Evolutionary conservation across 345 rosid species (phyloP).

Genomic region (Sonneratia caseolaris): DNA sequence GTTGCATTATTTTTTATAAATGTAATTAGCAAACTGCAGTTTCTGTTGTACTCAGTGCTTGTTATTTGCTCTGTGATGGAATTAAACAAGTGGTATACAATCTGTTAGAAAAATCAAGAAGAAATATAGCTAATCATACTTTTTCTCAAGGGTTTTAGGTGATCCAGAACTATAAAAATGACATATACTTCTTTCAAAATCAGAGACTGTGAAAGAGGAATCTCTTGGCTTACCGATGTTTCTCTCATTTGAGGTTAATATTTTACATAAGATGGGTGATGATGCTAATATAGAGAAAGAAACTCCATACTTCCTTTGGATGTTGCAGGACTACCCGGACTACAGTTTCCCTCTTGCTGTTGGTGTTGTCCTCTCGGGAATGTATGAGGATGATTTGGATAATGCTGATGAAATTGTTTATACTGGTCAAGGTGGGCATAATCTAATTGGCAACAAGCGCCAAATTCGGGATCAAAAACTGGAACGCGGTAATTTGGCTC

Average conservation of each 20-base stretch:
- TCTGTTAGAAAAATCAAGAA: neutral
- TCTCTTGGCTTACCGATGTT: neutral
- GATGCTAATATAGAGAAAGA: neutral
- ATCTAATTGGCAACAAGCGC: slow-evolving; percentile 75
- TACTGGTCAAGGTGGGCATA: slow-evolving; percentile 94
- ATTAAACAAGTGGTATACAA: neutral
- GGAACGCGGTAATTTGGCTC: slow-evolving; percentile 77
- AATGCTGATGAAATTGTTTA: slow-evolving; percentile 79
- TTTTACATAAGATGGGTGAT: neutral
- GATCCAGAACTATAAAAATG: too few relatives aligned
- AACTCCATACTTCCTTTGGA: neutral
- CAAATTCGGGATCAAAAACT: slow-evolving; percentile 63
- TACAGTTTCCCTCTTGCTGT: slow-evolving; percentile 60
- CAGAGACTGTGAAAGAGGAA: neutral
- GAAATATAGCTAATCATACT: neutral
- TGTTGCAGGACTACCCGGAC: slow-evolving; percentile 38
- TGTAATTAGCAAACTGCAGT: too few relatives aligned
- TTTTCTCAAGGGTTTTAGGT: neutral
- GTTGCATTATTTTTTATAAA: too few relatives aligned
- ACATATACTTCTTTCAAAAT: neutral
- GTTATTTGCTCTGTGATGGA: neutral
- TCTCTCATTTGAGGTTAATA: neutral
- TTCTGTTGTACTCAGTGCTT: too few relatives aligned
- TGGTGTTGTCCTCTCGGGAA: slow-evolving; percentile 76
- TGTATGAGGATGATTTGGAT: slow-evolving; percentile 95